phyloP scores from a whole-genome alignment of 2,329 filamentous ascomycete genomes.

The Ascochyta viciae-villosae region DNA sequence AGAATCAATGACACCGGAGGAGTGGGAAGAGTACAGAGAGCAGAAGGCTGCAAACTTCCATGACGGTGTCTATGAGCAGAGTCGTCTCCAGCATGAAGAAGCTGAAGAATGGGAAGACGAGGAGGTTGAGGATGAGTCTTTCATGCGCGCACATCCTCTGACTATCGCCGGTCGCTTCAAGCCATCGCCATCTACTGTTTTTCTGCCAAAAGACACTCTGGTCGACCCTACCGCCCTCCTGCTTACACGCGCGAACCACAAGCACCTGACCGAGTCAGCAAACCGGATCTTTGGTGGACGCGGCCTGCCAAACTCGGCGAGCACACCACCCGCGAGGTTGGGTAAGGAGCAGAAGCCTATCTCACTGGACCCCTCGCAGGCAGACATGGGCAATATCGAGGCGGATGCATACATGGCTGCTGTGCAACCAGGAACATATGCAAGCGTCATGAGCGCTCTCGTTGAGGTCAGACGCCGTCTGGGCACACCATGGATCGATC shows the following conservation, averaged over 20 bases:
- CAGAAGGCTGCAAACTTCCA: constrained; percentile 42
- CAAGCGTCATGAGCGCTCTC: constrained; percentile 70
- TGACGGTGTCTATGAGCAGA: constrained; percentile 50
- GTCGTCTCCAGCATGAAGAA: constrained; percentile 52
- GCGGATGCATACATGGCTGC: constrained; percentile 75
- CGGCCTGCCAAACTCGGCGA: constrained; percentile 78
- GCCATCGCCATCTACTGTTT: constrained; percentile 75
- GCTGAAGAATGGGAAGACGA: constrained; percentile 48
- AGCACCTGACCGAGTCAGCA: constrained; percentile 77
- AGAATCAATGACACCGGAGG: constrained; percentile 37
- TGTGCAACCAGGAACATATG: constrained; percentile 74
- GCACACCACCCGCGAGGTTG: constrained; percentile 64
- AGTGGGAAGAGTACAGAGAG: constrained; percentile 46
- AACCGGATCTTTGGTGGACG: constrained; percentile 77
- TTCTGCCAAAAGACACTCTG: constrained; percentile 74
- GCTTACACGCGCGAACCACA: constrained; percentile 68
- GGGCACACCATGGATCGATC: constrained; percentile 73
- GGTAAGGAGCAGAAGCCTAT: constrained; percentile 68
- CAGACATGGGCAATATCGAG: constrained; percentile 76
- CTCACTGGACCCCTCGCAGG: constrained; percentile 67
- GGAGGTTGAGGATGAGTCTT: constrained; percentile 46
- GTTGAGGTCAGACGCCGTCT: constrained; percentile 77
- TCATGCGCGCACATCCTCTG: constrained; percentile 72
- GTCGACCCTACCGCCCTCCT: constrained; percentile 73
- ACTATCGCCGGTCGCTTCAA: constrained; percentile 77